Evolutionary conservation across 2,329 filamentous ascomycete species (phyloP), one percentile per base, ranked within the genome.

Genomic region (Monilinia aucupariae): DNA sequence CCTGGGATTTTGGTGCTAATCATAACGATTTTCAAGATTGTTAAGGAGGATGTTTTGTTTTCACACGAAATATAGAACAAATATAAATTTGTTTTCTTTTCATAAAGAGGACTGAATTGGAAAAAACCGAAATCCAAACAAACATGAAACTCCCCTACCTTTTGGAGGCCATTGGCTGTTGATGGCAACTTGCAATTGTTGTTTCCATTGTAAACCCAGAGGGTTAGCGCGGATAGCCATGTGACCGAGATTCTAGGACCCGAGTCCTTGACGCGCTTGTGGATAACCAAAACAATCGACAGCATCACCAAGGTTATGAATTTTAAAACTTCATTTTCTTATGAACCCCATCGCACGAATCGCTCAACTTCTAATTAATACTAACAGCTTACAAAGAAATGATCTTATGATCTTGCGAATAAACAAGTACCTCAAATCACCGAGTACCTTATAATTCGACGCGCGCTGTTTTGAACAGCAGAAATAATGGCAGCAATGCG

Each of bases 401-500:
- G 71, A 62, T 67, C 62, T 67, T 66, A 69, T 70, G 50, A 68
- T 66, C 52, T 25, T 39, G 9, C 53, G 54, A 22, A 22, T 52
- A 32, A 60, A 52, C 49, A 58, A 41, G 30, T 32, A 64, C 58
- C n/a, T 25, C 52, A 30, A 61, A 34, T 52, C 60, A 22, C 56
- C 32, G 39, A 54, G 59, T 39, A 51, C 54, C 55, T 43, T 32
- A 67, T 62, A 54, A 37, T 58, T 63, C 60, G 67, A 72, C 72
- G 71, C 70, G 72, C 66, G 65, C 71, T 72, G 67, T 71, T 72
- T 71, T 69, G 69, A 70, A 70, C 65, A 49, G 45, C 60, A 53
- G 52, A 61, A 49, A 69, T 60, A 49, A 75, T 75, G 73, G 71
- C 73, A 49, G 58, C 72, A 20, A 69, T 69, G 62, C 68, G 77